Percentiles rank a stretch among this genome's conserved stretches.
Conservation (phyloP, 495 filamentous ascomycete genomes). For the Penicillium malachiteum region DNA sequence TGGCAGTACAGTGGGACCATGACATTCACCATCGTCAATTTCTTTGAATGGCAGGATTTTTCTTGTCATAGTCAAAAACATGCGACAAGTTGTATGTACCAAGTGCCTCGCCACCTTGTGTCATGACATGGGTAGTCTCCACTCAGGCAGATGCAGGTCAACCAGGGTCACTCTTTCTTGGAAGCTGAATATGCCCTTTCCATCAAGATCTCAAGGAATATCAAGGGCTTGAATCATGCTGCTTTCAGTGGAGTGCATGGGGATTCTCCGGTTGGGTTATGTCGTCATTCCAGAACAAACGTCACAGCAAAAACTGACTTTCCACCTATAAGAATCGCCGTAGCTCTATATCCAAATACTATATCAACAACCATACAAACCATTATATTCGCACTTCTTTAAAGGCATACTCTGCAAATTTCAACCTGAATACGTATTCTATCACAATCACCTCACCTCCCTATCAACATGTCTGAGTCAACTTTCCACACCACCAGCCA, state of each 20-base stretch:
- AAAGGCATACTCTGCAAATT: not conserved
- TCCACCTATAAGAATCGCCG: constrained; percentile 4
- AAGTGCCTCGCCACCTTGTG: not conserved
- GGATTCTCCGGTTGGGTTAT: not conserved
- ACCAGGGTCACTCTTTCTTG: too few species aligned
- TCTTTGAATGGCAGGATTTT: too few species aligned
- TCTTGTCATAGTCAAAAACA: too few species aligned
- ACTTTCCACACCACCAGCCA: constrained; percentile 54
- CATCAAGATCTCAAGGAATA: not conserved
- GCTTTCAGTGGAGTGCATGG: constrained; percentile 15
- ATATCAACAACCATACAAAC: not conserved
- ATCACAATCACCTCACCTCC: not conserved
- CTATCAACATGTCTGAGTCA: constrained; percentile 44
- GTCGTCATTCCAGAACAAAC: constrained; percentile 8
- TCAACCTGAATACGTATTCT: not conserved
- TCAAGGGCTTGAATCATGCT: not conserved
- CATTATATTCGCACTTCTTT: not conserved
- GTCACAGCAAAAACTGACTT: not conserved
- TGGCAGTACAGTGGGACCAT: too few species aligned
- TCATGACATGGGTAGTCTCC: not conserved
- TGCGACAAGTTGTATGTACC: not conserved
- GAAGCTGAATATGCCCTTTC: not conserved
- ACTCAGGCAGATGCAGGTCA: not conserved
- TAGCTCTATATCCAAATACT: not conserved
- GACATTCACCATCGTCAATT: too few species aligned